Conservation (phyloP, 305 asterid genomes). For the Lippia alba region DNA sequence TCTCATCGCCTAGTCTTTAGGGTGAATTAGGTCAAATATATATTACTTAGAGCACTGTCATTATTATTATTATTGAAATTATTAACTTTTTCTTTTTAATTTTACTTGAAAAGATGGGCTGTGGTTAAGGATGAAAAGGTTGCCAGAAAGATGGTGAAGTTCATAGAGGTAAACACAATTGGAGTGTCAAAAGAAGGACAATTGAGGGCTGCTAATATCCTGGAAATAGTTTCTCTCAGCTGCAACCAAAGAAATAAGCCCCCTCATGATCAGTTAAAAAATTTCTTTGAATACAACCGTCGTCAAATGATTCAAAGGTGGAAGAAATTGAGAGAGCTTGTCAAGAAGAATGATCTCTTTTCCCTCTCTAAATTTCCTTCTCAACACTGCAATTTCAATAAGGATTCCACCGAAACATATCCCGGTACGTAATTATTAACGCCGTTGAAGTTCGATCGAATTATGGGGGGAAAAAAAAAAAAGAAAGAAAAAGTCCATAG, state of each 20-base stretch:
- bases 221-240: slow-evolving; percentile 60
- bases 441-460: too few species aligned
- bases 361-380: slow-evolving; percentile 52
- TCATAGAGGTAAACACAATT: slow-evolving; percentile 65
- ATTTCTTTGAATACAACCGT: slow-evolving; percentile 59
- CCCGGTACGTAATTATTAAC: slow-evolving; percentile 54
- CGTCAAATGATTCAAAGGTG: slow-evolving; percentile 59
- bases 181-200: slow-evolving; percentile 93
- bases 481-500: too few species aligned
- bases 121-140: slow-evolving; percentile 62
- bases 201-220: slow-evolving; percentile 69
- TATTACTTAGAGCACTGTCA: too few species aligned
- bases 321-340: slow-evolving; percentile 47
- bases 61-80: too few species aligned
- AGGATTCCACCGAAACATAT: slow-evolving; percentile 44
- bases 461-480: too few species aligned
- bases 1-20: too few species aligned
- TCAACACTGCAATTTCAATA: slow-evolving; percentile 55
- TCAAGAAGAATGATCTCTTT: slow-evolving; percentile 41
- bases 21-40: too few species aligned
- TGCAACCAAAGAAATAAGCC: slow-evolving; percentile 38
- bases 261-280: slow-evolving; percentile 33
- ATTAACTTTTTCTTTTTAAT: too few species aligned
- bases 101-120: slow-evolving; percentile 60
- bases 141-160: slow-evolving; percentile 72